A percentile compares a stretch with the other conserved stretches of the same genome.
These are phyloP conservation scores for Malus sieversii DNA, from an alignment of 306 rosid genomes.

Conservation along the genomic window DNA sequence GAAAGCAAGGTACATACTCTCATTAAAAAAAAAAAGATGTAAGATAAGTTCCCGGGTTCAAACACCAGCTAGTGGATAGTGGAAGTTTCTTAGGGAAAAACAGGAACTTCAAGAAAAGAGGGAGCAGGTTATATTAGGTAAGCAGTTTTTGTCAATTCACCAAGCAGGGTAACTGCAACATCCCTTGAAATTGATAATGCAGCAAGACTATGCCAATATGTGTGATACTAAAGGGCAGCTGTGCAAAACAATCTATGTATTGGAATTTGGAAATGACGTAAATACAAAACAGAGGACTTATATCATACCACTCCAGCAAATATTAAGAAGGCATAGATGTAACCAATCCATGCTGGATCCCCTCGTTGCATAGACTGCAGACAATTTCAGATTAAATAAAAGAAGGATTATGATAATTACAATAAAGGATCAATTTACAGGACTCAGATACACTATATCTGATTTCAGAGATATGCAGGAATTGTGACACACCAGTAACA, in stretches of 20 bases:
- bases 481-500: neutral
- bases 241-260: neutral
- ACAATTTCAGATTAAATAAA: neutral
- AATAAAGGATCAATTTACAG: neutral
- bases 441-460: neutral
- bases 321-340: conserved; percentile 49
- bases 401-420: neutral
- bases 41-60: neutral
- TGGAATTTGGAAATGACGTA: neutral
- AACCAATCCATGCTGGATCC: conserved; percentile 44
- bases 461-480: neutral
- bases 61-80: no score
- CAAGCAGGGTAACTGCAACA: neutral
- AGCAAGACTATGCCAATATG: neutral
- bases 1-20: neutral
- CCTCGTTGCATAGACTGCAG: conserved; percentile 60
- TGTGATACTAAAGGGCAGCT: neutral
- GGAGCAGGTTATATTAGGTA: neutral
- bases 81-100: neutral
- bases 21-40: neutral
- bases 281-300: neutral
- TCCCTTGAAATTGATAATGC: neutral
- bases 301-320: conserved; percentile 51
- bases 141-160: neutral
- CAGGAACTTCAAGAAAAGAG: neutral